Base-by-base conservation (phyloP, 352 stramenopile species). In the Phytophthora hibernalis region DNA sequence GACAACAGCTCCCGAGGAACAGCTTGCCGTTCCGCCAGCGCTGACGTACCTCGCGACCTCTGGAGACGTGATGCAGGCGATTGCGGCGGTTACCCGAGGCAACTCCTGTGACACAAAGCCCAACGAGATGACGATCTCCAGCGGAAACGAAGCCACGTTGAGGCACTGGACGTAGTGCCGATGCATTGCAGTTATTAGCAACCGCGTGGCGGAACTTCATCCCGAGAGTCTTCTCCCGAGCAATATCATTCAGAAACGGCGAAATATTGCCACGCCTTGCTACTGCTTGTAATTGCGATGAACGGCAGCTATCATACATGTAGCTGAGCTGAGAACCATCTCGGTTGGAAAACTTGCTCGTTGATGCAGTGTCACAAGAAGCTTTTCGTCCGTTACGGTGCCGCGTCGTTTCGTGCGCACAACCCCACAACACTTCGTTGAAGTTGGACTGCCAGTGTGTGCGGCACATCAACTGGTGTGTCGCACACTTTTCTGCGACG, bases 41-140 rank as follows among this genome's bases (percentile, higher is more conserved):
- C 68, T 77, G 69, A 66, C 69, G 64, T 77, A 68, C 64, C 53
- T 44, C 42, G 45, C 60, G 53, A 73, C 69, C 58, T 49, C 51
- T 70, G 40, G 22, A 61, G 33, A 45, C 20, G 33, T 47, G 48
- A 59, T 42, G 40, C 40, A 28, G 13, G 15, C 49, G 44, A 62
- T 65, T 60, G 51, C 51, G 48, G 52, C 45, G 55, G 61, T 68
- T 65, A n/a, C n/a, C 33, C 3, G 15, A 40, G 22, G n/a, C 26
- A 61, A 55, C 37, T 57, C 22, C 54, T 37, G 28, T 12, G 37
- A 57, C 40, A 56, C 4, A 20, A 56, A 33, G 33, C 16, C 20
- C 37, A 9, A 62, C 65, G 60, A 69, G 53, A 60, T 66, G 67
- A 74, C 67, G 67, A 74, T 60, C 38, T 20, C 15, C 22, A 13